Base-by-base conservation (phyloP, 768 basidiomycete species). In the Ramaria sp. region DNA sequence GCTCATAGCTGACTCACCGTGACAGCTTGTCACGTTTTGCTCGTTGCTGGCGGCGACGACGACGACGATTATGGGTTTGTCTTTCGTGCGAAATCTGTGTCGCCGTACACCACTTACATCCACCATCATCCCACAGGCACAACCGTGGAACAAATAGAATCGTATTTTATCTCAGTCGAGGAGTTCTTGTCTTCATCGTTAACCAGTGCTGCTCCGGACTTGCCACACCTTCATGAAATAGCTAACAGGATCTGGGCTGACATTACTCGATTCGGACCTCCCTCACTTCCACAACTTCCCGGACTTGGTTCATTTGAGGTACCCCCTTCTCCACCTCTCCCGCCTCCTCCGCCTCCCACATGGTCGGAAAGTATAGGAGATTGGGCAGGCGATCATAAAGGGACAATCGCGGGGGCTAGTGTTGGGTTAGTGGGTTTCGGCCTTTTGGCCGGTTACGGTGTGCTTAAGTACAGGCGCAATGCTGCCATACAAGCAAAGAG, bases 261-360 rank as follows among this genome's bases (percentile, higher is more conserved):
- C 65, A 80, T 92, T 59, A 77, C 86, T 48, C 83, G 90, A 57
- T 90, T 87, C 67, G 88, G 90, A 22, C 88, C 86, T 17, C 68
- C 72, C 59, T 54, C 70, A 50, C 64, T 79, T 20, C 72, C 74
- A 11, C 78, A 71, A 62, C 70, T 87, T 47, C 83, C 85, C 17
- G 77, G 77, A 37, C 77, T 89, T 1, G 84, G 85, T 10, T 77
- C 81, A 62, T 87, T 88, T 62, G 79, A 87, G 59, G 78, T 90
- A 3, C 87, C 85, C 0, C 61, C 62, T 22, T 81, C 83, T 0
- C 71, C 74, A 0, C 76, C 76, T 0, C 82, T 84, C 0, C 60
- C 59, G 4, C 83, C 82, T 0, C 76, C 80, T 0, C 73, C 80
- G 0, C 75, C 76, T 0, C 67, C 76, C 9, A 69, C 78, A 7